Percentiles rank a stretch among this genome's conserved stretches.
These are phyloP conservation scores for Tricholoma sp. DNA, from an alignment of 768 basidiomycete species.

Conservation along the genomic window DNA sequence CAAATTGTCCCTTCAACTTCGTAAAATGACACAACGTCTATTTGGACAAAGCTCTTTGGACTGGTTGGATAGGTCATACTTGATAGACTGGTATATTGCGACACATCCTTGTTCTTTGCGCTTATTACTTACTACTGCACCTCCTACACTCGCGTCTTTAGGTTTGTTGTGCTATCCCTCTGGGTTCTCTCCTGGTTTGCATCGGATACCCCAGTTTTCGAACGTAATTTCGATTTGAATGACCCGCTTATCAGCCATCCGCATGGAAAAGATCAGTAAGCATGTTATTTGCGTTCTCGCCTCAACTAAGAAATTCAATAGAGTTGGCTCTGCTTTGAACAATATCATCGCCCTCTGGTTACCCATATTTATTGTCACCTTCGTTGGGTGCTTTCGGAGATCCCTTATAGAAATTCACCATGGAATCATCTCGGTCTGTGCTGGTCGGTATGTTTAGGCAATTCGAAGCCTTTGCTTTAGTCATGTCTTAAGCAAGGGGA, in stretches of 20 bases:
- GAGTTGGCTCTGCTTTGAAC: conserved; percentile 46
- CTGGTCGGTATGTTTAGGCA: conserved; percentile 29
- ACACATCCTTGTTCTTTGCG: not conserved
- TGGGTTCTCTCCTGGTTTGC: conserved; percentile 40
- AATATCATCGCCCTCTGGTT: conserved; percentile 40
- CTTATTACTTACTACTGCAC: not conserved
- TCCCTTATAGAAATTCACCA: conserved; percentile 56
- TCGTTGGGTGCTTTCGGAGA: conserved; percentile 32
- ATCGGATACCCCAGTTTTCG: conserved; percentile 36
- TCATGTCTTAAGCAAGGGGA: conserved; percentile 23
- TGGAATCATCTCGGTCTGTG: conserved; percentile 44
- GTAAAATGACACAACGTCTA: conserved; percentile 15
- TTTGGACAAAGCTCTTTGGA: conserved; percentile 35
- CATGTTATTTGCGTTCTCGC: conserved; percentile 11
- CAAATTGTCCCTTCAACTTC: not conserved
- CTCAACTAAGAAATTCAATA: conserved; percentile 25
- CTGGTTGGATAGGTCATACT: conserved; percentile 43
- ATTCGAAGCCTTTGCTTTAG: conserved; percentile 1
- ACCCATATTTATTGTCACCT: conserved; percentile 36
- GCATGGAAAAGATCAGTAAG: conserved; percentile 49
- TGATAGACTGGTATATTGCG: conserved; percentile 45
- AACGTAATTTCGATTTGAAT: conserved; percentile 42
- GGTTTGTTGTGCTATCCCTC: conserved; percentile 33
- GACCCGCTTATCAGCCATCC: conserved; percentile 52
- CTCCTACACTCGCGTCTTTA: conserved; percentile 5